Conservation (phyloP, 805 yeast species). For the Peterozyma xylosa region DNA sequence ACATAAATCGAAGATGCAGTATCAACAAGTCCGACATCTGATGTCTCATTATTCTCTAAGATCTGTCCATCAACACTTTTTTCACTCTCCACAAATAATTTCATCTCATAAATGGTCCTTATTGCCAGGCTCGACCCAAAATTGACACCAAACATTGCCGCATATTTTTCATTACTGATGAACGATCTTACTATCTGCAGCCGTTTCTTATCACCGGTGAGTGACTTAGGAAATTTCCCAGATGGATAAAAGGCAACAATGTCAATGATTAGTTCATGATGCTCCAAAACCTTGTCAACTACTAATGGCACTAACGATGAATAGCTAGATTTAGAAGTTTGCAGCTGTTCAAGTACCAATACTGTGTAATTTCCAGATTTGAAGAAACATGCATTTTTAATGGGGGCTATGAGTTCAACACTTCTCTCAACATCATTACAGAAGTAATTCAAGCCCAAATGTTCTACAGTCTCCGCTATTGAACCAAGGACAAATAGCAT, state of each 20-base stretch:
- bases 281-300: conserved; percentile 68
- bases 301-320: conserved; percentile 80
- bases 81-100: too few relatives aligned
- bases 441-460: conserved; percentile 86
- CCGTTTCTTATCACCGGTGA: conserved; percentile 73
- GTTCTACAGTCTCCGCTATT: conserved; percentile 83
- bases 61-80: too few relatives aligned
- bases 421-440: conserved; percentile 76
- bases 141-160: too few relatives aligned
- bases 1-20: too few relatives aligned
- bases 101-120: too few relatives aligned
- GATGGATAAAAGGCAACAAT: conserved; percentile 70
- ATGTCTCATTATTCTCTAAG: too few relatives aligned
- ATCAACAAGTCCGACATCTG: too few relatives aligned
- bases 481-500: conserved; percentile 80
- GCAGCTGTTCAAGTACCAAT: conserved; percentile 59
- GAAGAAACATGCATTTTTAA: conserved; percentile 53
- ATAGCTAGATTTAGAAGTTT: conserved; percentile 30
- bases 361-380: conserved; percentile 77
- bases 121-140: too few relatives aligned
- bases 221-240: conserved; percentile 58
- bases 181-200: conserved; percentile 54
- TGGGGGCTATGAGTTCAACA: conserved; percentile 42
- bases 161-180: conserved; percentile 31
- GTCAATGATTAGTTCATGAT: conserved; percentile 78